Evolutionary conservation across 108 stramenopile genomes (phyloP).

Genomic region (Nitzschia inconspicua): DNA sequence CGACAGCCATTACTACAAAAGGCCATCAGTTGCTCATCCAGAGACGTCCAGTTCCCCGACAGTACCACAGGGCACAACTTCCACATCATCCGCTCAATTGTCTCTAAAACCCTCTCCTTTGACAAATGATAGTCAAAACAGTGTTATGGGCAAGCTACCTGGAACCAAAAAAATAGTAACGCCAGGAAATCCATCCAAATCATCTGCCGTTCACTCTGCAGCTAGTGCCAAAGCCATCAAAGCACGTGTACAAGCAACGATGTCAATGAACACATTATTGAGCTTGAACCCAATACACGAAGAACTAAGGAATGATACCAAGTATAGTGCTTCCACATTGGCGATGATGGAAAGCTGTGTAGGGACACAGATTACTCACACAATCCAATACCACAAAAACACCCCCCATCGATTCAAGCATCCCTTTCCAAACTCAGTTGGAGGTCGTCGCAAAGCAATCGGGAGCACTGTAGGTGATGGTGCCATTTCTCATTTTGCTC

Average conservation of each 20-base stretch:
- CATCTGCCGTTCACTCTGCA: conserved; percentile 4
- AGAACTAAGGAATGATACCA: conserved; percentile 42
- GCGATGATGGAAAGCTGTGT: conserved; percentile 64
- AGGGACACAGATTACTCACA: conserved; percentile 30
- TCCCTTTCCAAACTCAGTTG: conserved; percentile 48
- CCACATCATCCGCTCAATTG: background rate
- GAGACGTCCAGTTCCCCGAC: background rate
- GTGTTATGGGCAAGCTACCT: no score
- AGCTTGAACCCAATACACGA: conserved; percentile 58
- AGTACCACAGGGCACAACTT: background rate
- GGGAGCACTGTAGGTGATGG: background rate
- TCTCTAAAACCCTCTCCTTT: background rate
- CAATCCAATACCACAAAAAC: conserved; percentile 29
- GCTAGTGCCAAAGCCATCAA: conserved; percentile 32
- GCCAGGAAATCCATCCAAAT: conserved; percentile 1
- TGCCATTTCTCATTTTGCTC: conserved; percentile 6
- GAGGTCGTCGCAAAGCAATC: conserved; percentile 31
- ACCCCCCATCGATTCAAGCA: conserved; percentile 43
- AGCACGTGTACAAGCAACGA: conserved; percentile 31
- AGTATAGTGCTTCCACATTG: conserved; percentile 42
- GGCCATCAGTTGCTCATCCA: background rate
- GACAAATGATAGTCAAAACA: no score
- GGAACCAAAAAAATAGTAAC: conserved; percentile 10
- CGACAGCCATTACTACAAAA: background rate
- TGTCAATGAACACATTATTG: conserved; percentile 40